These are phyloP conservation scores for Aspergillus calidoustus DNA, from an alignment of 2,329 filamentous ascomycete genomes.

Conservation along the genomic window DNA sequence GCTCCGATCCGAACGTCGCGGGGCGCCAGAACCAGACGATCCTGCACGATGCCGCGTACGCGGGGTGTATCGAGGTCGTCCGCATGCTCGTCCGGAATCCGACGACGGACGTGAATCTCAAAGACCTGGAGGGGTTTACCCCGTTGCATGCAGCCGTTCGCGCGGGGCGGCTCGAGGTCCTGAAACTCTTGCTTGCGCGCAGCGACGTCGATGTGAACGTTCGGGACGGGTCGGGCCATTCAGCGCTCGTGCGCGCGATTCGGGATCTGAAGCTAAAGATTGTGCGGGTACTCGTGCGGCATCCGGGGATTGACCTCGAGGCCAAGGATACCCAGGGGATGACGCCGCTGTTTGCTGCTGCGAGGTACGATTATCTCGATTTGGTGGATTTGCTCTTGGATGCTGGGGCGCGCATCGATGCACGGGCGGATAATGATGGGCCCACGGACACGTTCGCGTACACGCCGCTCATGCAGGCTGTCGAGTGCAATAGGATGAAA, in stretches of 20 bases:
- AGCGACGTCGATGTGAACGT: not conserved
- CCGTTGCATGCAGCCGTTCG: not conserved
- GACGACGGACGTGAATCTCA: not conserved
- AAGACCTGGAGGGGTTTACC: not conserved
- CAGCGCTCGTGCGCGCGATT: not conserved
- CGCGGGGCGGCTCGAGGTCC: not conserved
- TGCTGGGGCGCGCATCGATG: not conserved
- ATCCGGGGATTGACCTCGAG: not conserved
- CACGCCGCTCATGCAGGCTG: not conserved
- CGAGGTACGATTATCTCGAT: not conserved
- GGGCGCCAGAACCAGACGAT: not conserved
- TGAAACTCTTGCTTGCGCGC: not conserved
- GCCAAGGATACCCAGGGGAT: too few species aligned
- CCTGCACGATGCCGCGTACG: not conserved
- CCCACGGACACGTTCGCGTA: not conserved
- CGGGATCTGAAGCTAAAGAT: not conserved
- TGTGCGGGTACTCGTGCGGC: not conserved
- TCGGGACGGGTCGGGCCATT: too few species aligned
- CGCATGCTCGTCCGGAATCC: not conserved
- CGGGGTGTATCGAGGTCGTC: not conserved
- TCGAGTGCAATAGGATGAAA: not conserved
- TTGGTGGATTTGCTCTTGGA: not conserved
- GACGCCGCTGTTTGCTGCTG: not conserved
- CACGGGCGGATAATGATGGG: too few species aligned
- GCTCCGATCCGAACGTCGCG: not conserved